Percentiles rank a stretch among this genome's conserved stretches.
These are phyloP conservation scores for Xylaria sp. DNA, from an alignment of 2,329 filamentous ascomycete species.

Conservation along the genomic window DNA sequence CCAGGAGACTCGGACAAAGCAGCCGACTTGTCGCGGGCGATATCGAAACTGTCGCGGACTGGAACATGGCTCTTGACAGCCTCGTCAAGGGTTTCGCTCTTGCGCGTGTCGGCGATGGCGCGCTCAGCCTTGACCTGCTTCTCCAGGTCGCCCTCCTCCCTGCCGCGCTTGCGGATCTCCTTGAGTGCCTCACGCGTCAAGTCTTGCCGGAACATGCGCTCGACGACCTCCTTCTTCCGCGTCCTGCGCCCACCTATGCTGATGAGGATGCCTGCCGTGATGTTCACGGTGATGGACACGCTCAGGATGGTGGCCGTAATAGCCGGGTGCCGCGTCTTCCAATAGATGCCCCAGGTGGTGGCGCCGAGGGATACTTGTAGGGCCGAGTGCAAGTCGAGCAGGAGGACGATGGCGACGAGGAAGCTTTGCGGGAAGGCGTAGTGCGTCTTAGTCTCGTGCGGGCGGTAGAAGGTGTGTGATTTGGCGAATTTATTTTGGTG, in stretches of 20 bases:
- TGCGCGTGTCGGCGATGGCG: slow-evolving; percentile 34
- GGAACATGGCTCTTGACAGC: slow-evolving; percentile 29
- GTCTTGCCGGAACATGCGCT: slow-evolving; percentile 77
- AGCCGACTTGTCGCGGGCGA: not conserved
- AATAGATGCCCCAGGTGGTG: slow-evolving; percentile 79
- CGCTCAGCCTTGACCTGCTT: slow-evolving; percentile 37
- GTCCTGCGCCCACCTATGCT: slow-evolving; percentile 76
- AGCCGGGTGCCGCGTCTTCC: slow-evolving; percentile 70
- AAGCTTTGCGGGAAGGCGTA: slow-evolving; percentile 76
- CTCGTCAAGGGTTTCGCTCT: slow-evolving; percentile 37
- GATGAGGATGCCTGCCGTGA: slow-evolving; percentile 77
- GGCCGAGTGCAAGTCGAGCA: slow-evolving; percentile 79
- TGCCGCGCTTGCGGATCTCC: slow-evolving; percentile 56
- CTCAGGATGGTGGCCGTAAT: slow-evolving; percentile 82
- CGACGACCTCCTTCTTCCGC: slow-evolving; percentile 83
- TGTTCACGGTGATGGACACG: slow-evolving; percentile 78
- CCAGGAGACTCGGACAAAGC: not conserved
- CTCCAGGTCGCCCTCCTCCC: slow-evolving; percentile 44
- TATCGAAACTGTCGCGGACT: slow-evolving; percentile 25
- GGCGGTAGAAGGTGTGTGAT: slow-evolving; percentile 88
- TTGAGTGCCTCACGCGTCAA: slow-evolving; percentile 63
- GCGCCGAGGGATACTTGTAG: slow-evolving; percentile 81
- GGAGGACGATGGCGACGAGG: slow-evolving; percentile 76
- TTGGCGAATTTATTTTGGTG: slow-evolving; percentile 82
- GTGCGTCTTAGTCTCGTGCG: slow-evolving; percentile 83